Conservation (phyloP, 495 filamentous ascomycete species). For the Xylaria intraflava region DNA sequence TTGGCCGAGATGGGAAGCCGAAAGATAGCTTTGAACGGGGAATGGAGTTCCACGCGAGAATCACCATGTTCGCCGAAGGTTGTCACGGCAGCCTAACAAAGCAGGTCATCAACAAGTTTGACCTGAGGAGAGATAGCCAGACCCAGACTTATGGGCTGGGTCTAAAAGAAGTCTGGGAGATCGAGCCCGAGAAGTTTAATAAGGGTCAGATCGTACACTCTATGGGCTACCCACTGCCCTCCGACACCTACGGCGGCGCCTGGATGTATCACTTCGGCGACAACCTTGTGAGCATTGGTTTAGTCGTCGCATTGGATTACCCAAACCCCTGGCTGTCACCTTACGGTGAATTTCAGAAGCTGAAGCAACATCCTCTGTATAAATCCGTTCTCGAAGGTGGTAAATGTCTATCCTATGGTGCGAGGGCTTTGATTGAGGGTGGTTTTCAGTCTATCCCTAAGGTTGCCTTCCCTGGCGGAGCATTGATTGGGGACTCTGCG, state of each 20-base stretch:
- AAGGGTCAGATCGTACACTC: conserved; percentile 83
- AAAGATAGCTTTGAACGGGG: conserved; percentile 92
- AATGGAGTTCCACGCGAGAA: conserved; percentile 96
- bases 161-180: conserved; percentile 95
- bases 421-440: conserved; percentile 87
- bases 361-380: conserved; percentile 95
- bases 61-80: conserved; percentile 92
- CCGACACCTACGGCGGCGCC: conserved; percentile 88
- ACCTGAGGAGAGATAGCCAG: conserved; percentile 80
- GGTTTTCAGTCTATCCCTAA: conserved; percentile 98
- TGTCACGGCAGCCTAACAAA: conserved; percentile 96
- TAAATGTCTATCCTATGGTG: conserved; percentile 96
- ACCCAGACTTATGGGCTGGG: conserved; percentile 93
- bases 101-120: conserved; percentile 91
- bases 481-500: conserved; percentile 91
- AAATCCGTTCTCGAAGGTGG: conserved; percentile 76
- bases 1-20: conserved; percentile 71
- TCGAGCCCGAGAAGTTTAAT: conserved; percentile 85
- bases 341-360: conserved; percentile 95
- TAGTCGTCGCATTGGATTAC: conserved; percentile 94
- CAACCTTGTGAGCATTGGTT: conserved; percentile 87
- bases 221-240: conserved; percentile 86
- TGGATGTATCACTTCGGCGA: conserved; percentile 99
- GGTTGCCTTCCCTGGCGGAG: conserved; percentile 91
- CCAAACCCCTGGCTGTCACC: conserved; percentile 94